Base-by-base conservation (phyloP, 768 basidiomycete species). In the Fomitopsis serialis region DNA sequence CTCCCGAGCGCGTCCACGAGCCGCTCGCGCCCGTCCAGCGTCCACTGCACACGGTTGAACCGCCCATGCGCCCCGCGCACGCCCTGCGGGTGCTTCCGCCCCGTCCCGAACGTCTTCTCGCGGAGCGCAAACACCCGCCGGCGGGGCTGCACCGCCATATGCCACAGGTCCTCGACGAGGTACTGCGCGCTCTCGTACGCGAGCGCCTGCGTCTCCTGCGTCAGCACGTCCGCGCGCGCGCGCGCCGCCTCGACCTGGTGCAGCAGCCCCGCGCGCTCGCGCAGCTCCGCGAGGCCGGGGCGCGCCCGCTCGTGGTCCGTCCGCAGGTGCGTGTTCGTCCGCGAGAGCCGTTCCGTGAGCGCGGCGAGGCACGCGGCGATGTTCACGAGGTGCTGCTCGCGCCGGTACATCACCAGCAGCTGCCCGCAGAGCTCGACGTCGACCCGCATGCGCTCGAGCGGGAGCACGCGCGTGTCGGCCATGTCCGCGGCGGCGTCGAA, bases 361-460 rank as follows among this genome's bases (percentile, higher is more conserved):
- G 79, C 87, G 63, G 79, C 72, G 32, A 89, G 72, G 60, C 80
- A 83, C 17, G 75, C 70, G 12, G 84, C 62, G 27, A 89, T 80
- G 62, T 87, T 85, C 50, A 70, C 72, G 34, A 92, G 70, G 65
- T 91, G 88, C 54, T 74, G 72, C 63, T 85, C 83, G 60, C 89
- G 76, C 42, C 89, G 72, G 32, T 70, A 72, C 81, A 89, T 80
- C 58, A 85, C 77, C 21, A 92, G 72, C 45, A 87, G 65, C 62
- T 91, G 85, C 3, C 85, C 87, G 61, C 85, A 85, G 15, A 92
- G 73, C 60, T 86, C 87, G 35, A 90, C 89, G 60, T 92, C 89
- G 40, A 88, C 80, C 47, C 76, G 78, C 86, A 92, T 87, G 60
- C 78, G 74, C 51, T 89, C 85, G 7, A 75, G 56, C 2, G 77